These are phyloP conservation scores for Hysterium pulicare DNA, from an alignment of 2,329 filamentous ascomycete genomes.

Conservation along the genomic window DNA sequence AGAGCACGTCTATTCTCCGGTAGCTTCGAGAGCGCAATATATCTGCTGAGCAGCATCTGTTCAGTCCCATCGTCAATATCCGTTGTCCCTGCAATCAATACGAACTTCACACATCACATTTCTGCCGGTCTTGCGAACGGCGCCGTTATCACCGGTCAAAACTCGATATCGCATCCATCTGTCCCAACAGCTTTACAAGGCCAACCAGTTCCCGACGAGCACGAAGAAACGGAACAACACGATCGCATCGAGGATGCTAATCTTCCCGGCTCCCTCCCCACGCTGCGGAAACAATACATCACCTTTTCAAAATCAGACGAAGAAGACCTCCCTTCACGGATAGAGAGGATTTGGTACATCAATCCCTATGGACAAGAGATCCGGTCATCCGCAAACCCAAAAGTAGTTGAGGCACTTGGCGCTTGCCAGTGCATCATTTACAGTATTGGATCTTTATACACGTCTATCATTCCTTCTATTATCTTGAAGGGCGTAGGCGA, in stretches of 20 bases:
- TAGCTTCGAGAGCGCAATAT: constrained; percentile 88
- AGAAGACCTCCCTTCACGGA: constrained; percentile 72
- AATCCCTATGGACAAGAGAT: constrained; percentile 99
- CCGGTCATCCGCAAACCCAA: constrained; percentile 75
- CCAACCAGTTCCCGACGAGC: constrained; percentile 13
- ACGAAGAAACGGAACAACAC: constrained; percentile 51
- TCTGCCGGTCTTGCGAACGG: constrained; percentile 76
- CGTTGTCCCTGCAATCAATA: constrained; percentile 88
- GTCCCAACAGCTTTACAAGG: constrained; percentile 52
- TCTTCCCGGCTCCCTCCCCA: constrained; percentile 75
- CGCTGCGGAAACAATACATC: constrained; percentile 76
- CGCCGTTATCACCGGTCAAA: constrained; percentile 80
- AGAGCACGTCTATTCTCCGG: constrained; percentile 88
- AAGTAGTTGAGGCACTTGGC: constrained; percentile 67
- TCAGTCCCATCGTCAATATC: constrained; percentile 72
- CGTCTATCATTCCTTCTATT: constrained; percentile 78
- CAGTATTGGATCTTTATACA: constrained; percentile 92
- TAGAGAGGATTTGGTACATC: constrained; percentile 90
- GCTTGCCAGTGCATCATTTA: constrained; percentile 72
- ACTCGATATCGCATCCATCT: constrained; percentile 83
- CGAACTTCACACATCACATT: constrained; percentile 94
- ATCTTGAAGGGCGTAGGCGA: constrained; percentile 73
- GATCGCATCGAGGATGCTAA: constrained; percentile 76
- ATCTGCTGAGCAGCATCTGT: constrained; percentile 82
- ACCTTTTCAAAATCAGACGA: constrained; percentile 72